Base-by-base conservation (phyloP, 805 yeast genomes). In the Candida michaelii region DNA sequence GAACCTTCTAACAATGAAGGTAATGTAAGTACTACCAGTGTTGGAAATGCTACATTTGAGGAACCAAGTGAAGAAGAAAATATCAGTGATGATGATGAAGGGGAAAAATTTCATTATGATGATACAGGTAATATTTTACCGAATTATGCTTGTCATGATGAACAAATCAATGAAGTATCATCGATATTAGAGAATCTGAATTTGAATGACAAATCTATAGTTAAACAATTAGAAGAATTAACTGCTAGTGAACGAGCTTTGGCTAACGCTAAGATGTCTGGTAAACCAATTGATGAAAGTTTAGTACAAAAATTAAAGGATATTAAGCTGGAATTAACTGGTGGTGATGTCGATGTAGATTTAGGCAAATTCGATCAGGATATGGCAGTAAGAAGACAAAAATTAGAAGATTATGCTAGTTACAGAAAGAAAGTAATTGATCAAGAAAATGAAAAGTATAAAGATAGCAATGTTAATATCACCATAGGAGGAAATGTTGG, bases 91-190 rank as follows among this genome's bases (percentile, higher is more conserved):
- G 78, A 77, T 36, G 82, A 78, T 36, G 74, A 74, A 36, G 83
- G 67, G 43, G 76, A 69, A 43, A 70, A 80, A 45, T 79, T 79
- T 49, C 82, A 76, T 33, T 78, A 75, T 43, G 79, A 79, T 36
- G 85, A 79, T 45, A 83, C 82, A 9, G 83, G 79, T 32, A 69
- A 71, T 44, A 71, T 77, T 18, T 62, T 80, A 41, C 84, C 85
- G 30, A 80, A 80, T 45, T 80, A 72, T 53, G 78, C 82, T 36
- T 65, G 65, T 51, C 71, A 51, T 46, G 71, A 60, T 45, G 72
- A 69, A 36, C 62, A 67, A 47, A 69, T 71, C 44, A 55, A 60
- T 45, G 70, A 68, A 51, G 59, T 70, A 21, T 59, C 64, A 43
- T 52, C 52, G 30, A 67, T 56, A 40, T 61, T 58, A 55, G 72